Conservation (phyloP, 805 yeast species). For the Starmerella asiatica region DNA sequence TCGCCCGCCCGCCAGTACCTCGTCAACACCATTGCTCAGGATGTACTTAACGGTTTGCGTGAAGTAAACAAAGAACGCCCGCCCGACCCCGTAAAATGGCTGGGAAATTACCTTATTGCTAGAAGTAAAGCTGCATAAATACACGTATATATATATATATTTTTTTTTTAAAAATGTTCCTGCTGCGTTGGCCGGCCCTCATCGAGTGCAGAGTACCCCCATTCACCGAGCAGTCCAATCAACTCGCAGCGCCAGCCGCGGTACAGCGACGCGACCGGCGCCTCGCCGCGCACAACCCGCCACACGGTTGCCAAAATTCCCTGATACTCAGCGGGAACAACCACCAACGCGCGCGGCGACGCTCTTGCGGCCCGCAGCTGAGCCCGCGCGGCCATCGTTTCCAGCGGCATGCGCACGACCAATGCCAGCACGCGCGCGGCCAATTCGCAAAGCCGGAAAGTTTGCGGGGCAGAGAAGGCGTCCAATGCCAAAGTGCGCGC, state of each 20-base stretch:
- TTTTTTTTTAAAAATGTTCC: constrained; percentile 12
- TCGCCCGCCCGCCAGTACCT: constrained; percentile 58
- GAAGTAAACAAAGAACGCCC: constrained; percentile 34
- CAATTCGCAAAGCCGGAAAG: constrained; percentile 47
- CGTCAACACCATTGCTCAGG: constrained; percentile 50
- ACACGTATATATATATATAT: too few species aligned
- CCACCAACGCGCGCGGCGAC: constrained; percentile 32
- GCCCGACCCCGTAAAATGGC: constrained; percentile 18
- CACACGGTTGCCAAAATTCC: constrained; percentile 45
- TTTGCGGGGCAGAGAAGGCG: constrained; percentile 45
- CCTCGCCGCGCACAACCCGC: constrained; percentile 34
- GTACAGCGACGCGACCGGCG: constrained; percentile 40
- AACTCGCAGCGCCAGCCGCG: constrained; percentile 89
- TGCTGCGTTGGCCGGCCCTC: constrained; percentile 12
- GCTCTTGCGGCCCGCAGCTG: constrained; percentile 49
- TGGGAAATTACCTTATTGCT: constrained; percentile 19
- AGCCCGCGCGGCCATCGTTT: constrained; percentile 70
- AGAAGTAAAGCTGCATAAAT: too few species aligned
- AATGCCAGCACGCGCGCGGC: constrained; percentile 53
- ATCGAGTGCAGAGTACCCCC: constrained; percentile 38
- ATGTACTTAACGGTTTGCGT: constrained; percentile 49
- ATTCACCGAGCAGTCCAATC: constrained; percentile 63
- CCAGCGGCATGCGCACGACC: constrained; percentile 70
- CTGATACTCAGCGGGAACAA: constrained; percentile 42
- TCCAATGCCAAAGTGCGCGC: constrained; percentile 48